These are phyloP conservation scores for Cryptosporidium ubiquitum DNA, from an alignment of 169 alveolate genomes.

Conservation along the genomic window DNA sequence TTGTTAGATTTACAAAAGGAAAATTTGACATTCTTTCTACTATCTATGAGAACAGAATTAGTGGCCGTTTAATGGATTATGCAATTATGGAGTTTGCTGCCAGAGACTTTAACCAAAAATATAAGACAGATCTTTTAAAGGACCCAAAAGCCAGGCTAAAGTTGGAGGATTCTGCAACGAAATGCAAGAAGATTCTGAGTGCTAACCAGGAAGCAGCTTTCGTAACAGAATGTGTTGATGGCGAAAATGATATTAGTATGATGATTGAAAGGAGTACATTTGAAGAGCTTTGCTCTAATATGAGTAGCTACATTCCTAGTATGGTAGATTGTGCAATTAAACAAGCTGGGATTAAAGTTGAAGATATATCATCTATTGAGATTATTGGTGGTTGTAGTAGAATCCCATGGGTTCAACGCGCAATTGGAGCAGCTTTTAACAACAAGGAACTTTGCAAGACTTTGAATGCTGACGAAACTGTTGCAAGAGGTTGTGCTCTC, in stretches of 20 bases:
- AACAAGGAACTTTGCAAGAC: constrained; percentile 89
- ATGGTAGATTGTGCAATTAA: constrained; percentile 80
- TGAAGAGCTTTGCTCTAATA: constrained; percentile 87
- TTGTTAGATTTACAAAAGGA: constrained; percentile 90
- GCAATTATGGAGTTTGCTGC: constrained; percentile 89
- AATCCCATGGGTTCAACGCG: constrained; percentile 93
- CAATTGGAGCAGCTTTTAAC: constrained; percentile 87
- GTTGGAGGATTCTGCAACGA: constrained; percentile 94
- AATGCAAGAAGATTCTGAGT: constrained; percentile 94
- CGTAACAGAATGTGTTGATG: constrained; percentile 94
- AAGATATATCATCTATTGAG: constrained; percentile 90
- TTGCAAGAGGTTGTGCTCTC: constrained; percentile 98
- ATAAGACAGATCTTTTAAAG: constrained; percentile 90
- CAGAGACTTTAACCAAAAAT: constrained; percentile 87
- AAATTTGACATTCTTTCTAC: constrained; percentile 90
- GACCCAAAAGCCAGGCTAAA: constrained; percentile 90
- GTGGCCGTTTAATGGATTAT: constrained; percentile 96
- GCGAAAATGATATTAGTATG: constrained; percentile 91
- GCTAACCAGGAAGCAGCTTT: constrained; percentile 94
- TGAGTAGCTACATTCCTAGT: constrained; percentile 81
- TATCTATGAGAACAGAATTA: constrained; percentile 92
- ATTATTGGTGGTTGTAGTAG: constrained; percentile 97
- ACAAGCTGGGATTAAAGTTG: constrained; percentile 81
- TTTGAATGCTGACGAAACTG: constrained; percentile 94
- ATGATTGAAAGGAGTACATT: constrained; percentile 88